Conservation (phyloP, 805 yeast species). For the Kuraishia capsulata region DNA sequence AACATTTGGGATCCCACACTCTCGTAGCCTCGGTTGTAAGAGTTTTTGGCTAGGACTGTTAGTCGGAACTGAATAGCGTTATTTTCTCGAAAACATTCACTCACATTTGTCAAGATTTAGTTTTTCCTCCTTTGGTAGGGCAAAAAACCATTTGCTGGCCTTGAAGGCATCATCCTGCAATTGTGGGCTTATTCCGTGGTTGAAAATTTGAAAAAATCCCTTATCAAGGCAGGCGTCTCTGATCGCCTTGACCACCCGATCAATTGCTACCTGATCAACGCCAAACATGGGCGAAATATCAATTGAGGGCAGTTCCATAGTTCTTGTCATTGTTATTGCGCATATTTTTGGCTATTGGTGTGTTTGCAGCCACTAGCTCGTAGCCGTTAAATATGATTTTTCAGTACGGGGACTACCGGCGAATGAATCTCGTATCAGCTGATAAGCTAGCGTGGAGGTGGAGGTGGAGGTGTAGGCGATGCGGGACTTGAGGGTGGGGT, state of each 20-base stretch:
- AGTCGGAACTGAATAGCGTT: constrained; percentile 4
- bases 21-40: constrained; percentile 18
- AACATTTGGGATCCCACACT: constrained; percentile 14
- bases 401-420: no score
- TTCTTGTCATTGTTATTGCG: background rate
- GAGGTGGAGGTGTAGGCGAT: no score
- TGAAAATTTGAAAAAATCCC: constrained; percentile 13
- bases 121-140: constrained; percentile 12
- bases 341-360: no score
- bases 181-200: constrained; percentile 11
- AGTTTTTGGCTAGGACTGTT: constrained; percentile 8
- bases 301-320: background rate
- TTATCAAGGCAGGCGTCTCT: constrained; percentile 6
- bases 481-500: no score
- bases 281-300: background rate
- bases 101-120: constrained; percentile 11
- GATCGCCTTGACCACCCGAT: constrained; percentile 2
- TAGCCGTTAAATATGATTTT: no score
- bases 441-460: no score
- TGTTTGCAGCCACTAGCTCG: no score
- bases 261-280: background rate
- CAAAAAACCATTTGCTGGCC: constrained; percentile 18
- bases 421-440: no score
- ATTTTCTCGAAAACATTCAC: no score
- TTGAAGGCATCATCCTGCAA: constrained; percentile 10